Conservation (phyloP, 1,139 yeast genomes). For the Hyphopichia burtonii region DNA sequence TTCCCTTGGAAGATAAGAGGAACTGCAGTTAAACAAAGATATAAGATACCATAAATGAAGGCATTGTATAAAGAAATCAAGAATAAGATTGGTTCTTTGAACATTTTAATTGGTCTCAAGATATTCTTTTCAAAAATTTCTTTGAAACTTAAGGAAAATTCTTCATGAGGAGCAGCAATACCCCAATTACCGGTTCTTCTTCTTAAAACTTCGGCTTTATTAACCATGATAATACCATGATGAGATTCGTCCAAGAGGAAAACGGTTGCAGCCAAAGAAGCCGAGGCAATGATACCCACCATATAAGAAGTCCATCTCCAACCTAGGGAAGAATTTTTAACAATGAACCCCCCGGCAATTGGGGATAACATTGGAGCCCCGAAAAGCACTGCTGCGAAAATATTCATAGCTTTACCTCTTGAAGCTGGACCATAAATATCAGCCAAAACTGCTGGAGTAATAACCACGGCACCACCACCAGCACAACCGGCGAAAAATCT, state of each 20-base stretch:
- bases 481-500: slow-evolving; percentile 74
- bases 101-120: slow-evolving; percentile 66
- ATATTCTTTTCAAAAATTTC: slow-evolving; percentile 66
- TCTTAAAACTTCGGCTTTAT: slow-evolving; percentile 57
- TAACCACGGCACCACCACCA: slow-evolving; percentile 81
- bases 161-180: slow-evolving; percentile 76
- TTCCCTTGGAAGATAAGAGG: slow-evolving; percentile 64
- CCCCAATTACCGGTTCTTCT: slow-evolving; percentile 62
- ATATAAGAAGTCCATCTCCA: slow-evolving; percentile 57
- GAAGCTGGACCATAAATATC: slow-evolving; percentile 62
- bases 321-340: slow-evolving; percentile 25
- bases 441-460: slow-evolving; percentile 80
- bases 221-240: slow-evolving; percentile 43
- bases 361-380: slow-evolving; percentile 80
- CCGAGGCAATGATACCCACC: slow-evolving; percentile 43
- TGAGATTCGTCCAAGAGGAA: slow-evolving; percentile 44
- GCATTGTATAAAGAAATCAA: slow-evolving; percentile 73
- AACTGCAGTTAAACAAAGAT: slow-evolving; percentile 68
- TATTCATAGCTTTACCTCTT: slow-evolving; percentile 70
- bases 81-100: slow-evolving; percentile 71
- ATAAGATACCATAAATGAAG: slow-evolving; percentile 78
- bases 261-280: slow-evolving; percentile 22
- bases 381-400: slow-evolving; percentile 66
- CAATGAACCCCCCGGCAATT: slow-evolving; percentile 38
- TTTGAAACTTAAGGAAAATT: slow-evolving; percentile 52